Percentiles rank a stretch among this genome's conserved stretches.
Evolutionary conservation across 768 basidiomycete genomes (phyloP).

Genomic region (Russula foetens): DNA sequence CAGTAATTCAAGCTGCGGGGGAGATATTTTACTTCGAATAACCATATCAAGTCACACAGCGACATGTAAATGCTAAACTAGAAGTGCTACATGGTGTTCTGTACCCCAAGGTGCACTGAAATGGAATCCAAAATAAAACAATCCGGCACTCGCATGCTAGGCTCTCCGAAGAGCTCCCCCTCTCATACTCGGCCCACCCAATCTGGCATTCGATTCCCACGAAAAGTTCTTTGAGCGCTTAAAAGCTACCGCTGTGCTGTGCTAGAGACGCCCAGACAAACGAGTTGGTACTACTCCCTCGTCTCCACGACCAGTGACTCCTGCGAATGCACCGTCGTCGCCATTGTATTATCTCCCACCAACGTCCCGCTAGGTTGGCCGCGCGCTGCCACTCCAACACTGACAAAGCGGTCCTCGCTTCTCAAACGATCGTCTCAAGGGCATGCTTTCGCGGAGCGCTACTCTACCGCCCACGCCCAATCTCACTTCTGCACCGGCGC

Average conservation of each 20-base stretch:
- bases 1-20: no score
- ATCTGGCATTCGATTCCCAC: conserved; percentile 27
- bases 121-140: no score
- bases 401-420: conserved; percentile 10
- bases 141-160: no score
- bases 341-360: conserved; percentile 4
- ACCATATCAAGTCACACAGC: no score
- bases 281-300: not conserved
- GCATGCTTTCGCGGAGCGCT: conserved; percentile 26
- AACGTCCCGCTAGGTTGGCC: conserved; percentile 7
- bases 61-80: no score
- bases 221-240: conserved; percentile 67
- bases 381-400: not conserved
- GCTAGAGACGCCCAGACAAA: conserved; percentile 86
- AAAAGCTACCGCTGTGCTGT: conserved; percentile 62
- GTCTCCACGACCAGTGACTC: not conserved
- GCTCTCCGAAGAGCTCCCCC: no score
- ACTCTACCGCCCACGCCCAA: not conserved
- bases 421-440: conserved; percentile 31
- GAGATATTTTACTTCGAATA: no score
- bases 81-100: no score
- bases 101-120: no score
- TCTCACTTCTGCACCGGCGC: not conserved
- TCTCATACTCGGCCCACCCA: not conserved
- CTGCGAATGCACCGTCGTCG: not conserved